phyloP scores from a whole-genome alignment of 2,329 filamentous ascomycete species.

The Alternaria metachromatica region DNA sequence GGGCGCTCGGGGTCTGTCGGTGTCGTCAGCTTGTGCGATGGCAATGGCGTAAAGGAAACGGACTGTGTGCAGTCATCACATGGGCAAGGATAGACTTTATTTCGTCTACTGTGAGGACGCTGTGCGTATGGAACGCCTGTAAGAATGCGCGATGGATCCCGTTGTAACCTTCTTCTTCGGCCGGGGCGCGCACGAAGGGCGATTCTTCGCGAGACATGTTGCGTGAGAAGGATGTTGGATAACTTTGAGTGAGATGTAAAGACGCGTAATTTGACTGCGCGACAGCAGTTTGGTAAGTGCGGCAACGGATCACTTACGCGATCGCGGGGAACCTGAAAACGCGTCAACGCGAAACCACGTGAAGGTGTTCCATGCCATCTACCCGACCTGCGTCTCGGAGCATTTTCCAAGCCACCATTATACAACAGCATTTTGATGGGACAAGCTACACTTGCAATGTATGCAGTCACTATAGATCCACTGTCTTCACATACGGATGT shows the following conservation, averaged over 20 bases:
- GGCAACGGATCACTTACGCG: background rate
- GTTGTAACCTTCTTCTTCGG: conserved; percentile 26
- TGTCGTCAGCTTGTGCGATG: conserved; percentile 5
- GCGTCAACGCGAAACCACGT: conserved; percentile 30
- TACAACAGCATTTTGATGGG: background rate
- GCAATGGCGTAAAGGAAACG: background rate
- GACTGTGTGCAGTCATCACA: conserved; percentile 70
- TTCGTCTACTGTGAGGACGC: conserved; percentile 77
- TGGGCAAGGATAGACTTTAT: conserved; percentile 75
- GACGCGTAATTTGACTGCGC: background rate
- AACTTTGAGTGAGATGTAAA: background rate
- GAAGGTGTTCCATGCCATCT: background rate
- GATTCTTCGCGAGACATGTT: conserved; percentile 25
- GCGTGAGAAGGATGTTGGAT: background rate
- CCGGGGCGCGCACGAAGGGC: conserved; percentile 18
- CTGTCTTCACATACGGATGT: background rate
- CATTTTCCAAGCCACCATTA: background rate
- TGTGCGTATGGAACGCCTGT: conserved; percentile 82
- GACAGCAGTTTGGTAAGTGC: background rate
- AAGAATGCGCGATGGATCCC: conserved; percentile 85
- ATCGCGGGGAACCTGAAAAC: conserved; percentile 17
- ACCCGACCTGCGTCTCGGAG: background rate
- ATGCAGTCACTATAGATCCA: background rate
- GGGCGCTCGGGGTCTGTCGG: conserved; percentile 49
- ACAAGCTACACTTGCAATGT: background rate